A percentile compares a stretch with the other conserved stretches of the same genome.
phyloP scores from a whole-genome alignment of 108 stramenopile species.

The Pelagomonas calceolata region DNA sequence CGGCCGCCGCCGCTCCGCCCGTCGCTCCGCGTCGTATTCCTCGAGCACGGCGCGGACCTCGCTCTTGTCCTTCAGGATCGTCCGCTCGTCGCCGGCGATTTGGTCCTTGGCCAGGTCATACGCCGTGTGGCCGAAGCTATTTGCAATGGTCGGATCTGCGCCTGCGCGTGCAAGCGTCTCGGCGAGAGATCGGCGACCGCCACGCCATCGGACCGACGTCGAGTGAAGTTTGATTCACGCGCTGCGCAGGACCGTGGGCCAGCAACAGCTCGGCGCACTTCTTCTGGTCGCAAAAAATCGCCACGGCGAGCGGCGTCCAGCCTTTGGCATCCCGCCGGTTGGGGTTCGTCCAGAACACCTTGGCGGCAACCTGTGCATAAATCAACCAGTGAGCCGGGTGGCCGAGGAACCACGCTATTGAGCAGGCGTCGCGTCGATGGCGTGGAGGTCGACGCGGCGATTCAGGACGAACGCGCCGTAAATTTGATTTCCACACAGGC shows the following conservation, averaged over 20 bases:
- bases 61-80: constrained; percentile 9
- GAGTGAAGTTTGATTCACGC: too few relatives aligned
- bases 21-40: constrained; percentile 19
- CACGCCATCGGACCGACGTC: too few relatives aligned
- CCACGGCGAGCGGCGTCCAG: constrained; percentile 21
- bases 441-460: too few relatives aligned
- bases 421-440: too few relatives aligned
- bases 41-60: constrained; percentile 25
- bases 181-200: too few relatives aligned
- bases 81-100: not conserved
- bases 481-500: too few relatives aligned
- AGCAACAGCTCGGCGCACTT: constrained; percentile 10
- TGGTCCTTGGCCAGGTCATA: not conserved
- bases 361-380: too few relatives aligned
- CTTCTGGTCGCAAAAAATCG: constrained; percentile 23
- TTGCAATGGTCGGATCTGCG: not conserved
- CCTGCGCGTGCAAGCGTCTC: too few relatives aligned
- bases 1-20: not conserved
- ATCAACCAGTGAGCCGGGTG: too few relatives aligned
- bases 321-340: constrained; percentile 26
- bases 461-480: too few relatives aligned
- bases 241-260: too few relatives aligned
- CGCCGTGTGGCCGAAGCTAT: constrained; percentile 7
- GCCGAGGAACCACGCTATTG: too few relatives aligned
- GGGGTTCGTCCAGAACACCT: constrained; percentile 17